Evolutionary conservation across 148 eudicot species (phyloP).

Genomic region (Polygonum maritimum): DNA sequence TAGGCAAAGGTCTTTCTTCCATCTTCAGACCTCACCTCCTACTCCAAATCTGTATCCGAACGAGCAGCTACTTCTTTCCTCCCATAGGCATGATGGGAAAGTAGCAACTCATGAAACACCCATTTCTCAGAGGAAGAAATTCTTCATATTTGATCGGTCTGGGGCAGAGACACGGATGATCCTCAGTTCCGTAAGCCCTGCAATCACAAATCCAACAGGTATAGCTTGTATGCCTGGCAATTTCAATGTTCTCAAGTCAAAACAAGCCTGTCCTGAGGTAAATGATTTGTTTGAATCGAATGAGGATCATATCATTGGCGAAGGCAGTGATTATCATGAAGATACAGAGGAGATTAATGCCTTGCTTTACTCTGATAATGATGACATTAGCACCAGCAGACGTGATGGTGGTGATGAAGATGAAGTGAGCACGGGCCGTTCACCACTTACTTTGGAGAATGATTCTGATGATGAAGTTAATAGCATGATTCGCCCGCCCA

Average conservation of each 20-base stretch:
- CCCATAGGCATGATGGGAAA: conserved; percentile 16
- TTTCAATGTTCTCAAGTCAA: not conserved
- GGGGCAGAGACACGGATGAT: conserved; percentile 42
- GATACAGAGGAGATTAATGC: conserved; percentile 71
- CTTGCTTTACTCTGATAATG: conserved; percentile 51
- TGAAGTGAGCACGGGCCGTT: conserved; percentile 56
- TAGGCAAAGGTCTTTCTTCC: conserved; percentile 12
- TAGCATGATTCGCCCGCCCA: conserved; percentile 27
- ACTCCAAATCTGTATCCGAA: conserved; percentile 14
- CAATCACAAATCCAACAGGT: conserved; percentile 15
- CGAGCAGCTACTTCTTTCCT: conserved; percentile 18
- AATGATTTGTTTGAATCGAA: conserved; percentile 25
- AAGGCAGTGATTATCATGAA: conserved; percentile 44
- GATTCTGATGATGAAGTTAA: conserved; percentile 29
- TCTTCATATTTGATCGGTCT: conserved; percentile 51
- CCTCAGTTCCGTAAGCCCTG: conserved; percentile 24
- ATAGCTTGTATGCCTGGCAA: conserved; percentile 7
- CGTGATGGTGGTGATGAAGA: conserved; percentile 24
- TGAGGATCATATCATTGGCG: conserved; percentile 30
- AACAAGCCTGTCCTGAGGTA: conserved; percentile 19
- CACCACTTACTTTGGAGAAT: conserved; percentile 30
- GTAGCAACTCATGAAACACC: conserved; percentile 19
- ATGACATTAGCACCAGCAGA: conserved; percentile 11
- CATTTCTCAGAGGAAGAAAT: conserved; percentile 30
- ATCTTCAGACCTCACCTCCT: conserved; percentile 13